These are phyloP conservation scores for Tetramitus jugosus DNA, from an alignment of 208 protist genomes.

Conservation along the genomic window DNA sequence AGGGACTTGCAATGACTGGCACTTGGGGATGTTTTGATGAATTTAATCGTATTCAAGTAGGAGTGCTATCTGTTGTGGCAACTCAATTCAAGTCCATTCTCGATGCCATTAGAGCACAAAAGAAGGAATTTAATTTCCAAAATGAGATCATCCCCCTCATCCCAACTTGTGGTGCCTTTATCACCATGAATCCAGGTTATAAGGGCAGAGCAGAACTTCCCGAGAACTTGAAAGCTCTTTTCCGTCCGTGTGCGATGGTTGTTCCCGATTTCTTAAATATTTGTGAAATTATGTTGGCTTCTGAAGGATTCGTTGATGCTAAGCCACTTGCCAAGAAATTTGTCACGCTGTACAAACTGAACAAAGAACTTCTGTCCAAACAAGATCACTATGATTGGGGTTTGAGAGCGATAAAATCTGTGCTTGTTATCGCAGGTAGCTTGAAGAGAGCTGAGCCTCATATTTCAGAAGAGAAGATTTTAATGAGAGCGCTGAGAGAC, in stretches of 20 bases:
- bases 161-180: conserved; percentile 82
- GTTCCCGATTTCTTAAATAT: conserved; percentile 96
- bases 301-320: conserved; percentile 89
- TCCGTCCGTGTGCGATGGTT: conserved; percentile 93
- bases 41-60: conserved; percentile 90
- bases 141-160: conserved; percentile 83
- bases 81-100: conserved; percentile 94
- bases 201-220: conserved; percentile 91
- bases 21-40: conserved; percentile 94
- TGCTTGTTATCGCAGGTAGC: conserved; percentile 89
- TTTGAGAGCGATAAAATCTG: conserved; percentile 95
- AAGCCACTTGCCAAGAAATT: conserved; percentile 95
- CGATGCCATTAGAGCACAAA: conserved; percentile 89
- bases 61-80: conserved; percentile 95
- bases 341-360: conserved; percentile 91
- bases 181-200: conserved; percentile 95
- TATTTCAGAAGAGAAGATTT: conserved; percentile 83
- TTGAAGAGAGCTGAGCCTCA: conserved; percentile 88
- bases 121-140: conserved; percentile 86
- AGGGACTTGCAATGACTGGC: conserved; percentile 85
- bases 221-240: conserved; percentile 92
- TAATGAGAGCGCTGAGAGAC: conserved; percentile 93
- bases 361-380: conserved; percentile 89
- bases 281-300: conserved; percentile 96
- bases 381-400: conserved; percentile 98